These are phyloP conservation scores for Leavenworthia alabamica DNA, from an alignment of 345 rosid species.

Conservation along the genomic window DNA sequence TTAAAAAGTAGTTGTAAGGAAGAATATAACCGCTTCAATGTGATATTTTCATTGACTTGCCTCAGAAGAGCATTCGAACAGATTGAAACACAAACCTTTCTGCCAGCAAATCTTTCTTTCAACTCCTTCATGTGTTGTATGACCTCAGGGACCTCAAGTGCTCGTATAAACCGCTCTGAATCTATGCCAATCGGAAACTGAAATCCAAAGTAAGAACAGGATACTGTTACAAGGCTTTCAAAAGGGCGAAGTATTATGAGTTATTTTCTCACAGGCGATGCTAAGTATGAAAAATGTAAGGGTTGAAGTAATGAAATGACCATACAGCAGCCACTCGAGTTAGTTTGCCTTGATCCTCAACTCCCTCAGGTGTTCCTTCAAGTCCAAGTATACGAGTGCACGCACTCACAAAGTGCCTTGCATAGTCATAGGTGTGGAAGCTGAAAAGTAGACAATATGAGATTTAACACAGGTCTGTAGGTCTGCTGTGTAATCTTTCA, in stretches of 20 bases:
- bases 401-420: constrained; percentile 97
- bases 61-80: background rate
- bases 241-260: background rate
- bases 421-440: constrained; percentile 96
- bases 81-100: constrained; percentile 52
- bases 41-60: background rate
- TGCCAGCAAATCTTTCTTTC: constrained; percentile 86
- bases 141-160: constrained; percentile 59
- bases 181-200: constrained; percentile 99
- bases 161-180: constrained; percentile 74
- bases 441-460: constrained; percentile 38
- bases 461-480: background rate
- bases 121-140: constrained; percentile 74
- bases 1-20: background rate
- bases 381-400: constrained; percentile 98
- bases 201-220: constrained; percentile 13
- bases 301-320: constrained; percentile 17
- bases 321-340: constrained; percentile 98
- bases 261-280: background rate
- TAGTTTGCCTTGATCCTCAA: constrained; percentile 93
- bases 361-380: constrained; percentile 99
- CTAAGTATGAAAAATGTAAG: background rate
- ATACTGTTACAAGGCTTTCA: background rate
- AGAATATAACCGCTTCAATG: background rate
- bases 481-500: background rate